Percentiles rank a stretch among this genome's conserved stretches.
These are phyloP conservation scores for Gossypium trilobum DNA, from an alignment of 441 rosid genomes.

Conservation along the genomic window DNA sequence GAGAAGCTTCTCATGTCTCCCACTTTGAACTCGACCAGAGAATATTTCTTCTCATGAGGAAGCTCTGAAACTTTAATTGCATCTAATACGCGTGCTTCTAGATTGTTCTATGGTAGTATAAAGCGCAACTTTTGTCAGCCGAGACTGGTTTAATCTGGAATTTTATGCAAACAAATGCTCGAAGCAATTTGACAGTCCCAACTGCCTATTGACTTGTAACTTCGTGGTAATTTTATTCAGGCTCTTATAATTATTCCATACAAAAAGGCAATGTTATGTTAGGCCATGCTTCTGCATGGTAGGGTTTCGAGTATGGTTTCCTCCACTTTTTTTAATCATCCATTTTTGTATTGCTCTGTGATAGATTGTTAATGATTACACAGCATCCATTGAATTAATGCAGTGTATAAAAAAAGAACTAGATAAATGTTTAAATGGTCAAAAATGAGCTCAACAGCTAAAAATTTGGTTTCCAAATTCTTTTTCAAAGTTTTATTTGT, in stretches of 20 bases:
- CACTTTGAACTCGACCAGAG: constrained; percentile 78
- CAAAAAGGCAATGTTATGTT: not conserved
- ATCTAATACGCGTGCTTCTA: not conserved
- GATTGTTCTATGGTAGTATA: not conserved
- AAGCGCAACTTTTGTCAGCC: not conserved
- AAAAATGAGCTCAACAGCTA: not conserved
- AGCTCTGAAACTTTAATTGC: constrained; percentile 28
- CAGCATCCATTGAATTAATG: not conserved
- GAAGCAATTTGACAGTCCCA: not conserved
- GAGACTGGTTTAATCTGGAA: not conserved
- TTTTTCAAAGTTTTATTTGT: not conserved
- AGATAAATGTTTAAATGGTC: not conserved
- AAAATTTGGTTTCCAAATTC: not conserved
- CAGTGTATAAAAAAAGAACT: not conserved
- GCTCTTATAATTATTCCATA: not conserved
- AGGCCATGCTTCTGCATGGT: not conserved
- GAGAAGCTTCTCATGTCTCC: constrained; percentile 24
- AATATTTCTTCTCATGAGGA: constrained; percentile 76
- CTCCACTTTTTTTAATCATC: not conserved
- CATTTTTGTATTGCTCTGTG: not conserved
- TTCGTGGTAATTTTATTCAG: not conserved
- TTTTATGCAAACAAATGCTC: not conserved
- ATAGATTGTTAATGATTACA: not conserved
- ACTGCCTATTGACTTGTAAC: not conserved
- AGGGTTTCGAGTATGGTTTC: not conserved